Base-by-base conservation (phyloP, 441 rosid genomes). In the Erysimum cheiri region DNA sequence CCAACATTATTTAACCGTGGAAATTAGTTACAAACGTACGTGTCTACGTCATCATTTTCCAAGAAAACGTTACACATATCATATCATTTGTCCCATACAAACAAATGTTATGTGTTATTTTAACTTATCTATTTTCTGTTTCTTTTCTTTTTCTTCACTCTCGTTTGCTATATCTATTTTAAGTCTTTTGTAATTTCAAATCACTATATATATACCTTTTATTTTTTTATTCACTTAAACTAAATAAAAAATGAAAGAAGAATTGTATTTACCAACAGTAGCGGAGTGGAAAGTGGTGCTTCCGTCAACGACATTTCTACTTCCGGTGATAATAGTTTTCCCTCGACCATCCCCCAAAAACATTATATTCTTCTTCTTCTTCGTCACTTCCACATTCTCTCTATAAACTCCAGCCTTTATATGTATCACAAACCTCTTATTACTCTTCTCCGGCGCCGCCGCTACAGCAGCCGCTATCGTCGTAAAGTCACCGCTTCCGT, bases 321-420 rank as follows among this genome's bases (percentile, higher is more conserved):
- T 82, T 12, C 80, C 85, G 7, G 73, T 70, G 37, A 92, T 87
- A 49, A 89, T 60, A 26, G 97, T 89, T 9, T 81, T 64, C 29
- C 83, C 77, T 64, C 83, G 85, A 1, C 94, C 96, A 14, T 89
- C 97, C 56, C 97, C 97, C 5, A 92, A 78, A 84, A 92, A 82
- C 22, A 91, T 87, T 60, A 92, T 82, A 22, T 86, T 92, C 60
- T 80, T 85, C 78, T 83, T 88, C 54, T 75, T 75, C 70, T 70
- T 75, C 11, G 66, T 41, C 11, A 81, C 84, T 1, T 28, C 79
- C 32, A 92, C 87, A 70, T 88, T 89, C 77, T 89, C 97, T 9
- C 72, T 81, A 70, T 92, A 92, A 33, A 84, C 80, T 17, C 95
- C 95, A 33, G 85, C 70, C 73, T 85, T 87, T 77, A 89, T 90